These are phyloP conservation scores for Stephania cephalantha DNA, from an alignment of 164 flowering plant species.

Conservation along the genomic window DNA sequence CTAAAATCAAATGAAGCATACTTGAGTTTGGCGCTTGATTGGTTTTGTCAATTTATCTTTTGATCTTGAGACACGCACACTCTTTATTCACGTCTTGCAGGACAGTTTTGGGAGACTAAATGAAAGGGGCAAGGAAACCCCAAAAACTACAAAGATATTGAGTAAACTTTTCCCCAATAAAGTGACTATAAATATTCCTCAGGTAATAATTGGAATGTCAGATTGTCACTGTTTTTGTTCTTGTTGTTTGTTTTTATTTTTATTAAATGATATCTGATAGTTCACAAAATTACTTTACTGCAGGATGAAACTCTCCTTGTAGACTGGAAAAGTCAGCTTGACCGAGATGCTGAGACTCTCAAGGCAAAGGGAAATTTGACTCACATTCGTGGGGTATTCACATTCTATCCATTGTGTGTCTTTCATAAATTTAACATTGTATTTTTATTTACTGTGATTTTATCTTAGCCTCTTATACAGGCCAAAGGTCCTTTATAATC, in stretches of 20 bases:
- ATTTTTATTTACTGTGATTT: neutral
- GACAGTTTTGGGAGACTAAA: conserved; percentile 85
- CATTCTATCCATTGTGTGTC: neutral
- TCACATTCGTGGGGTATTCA: conserved; percentile 49
- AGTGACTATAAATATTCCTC: conserved; percentile 82
- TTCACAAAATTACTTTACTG: conserved; percentile 10
- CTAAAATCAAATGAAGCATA: neutral
- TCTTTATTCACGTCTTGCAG: conserved; percentile 33
- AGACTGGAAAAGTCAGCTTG: conserved; percentile 80
- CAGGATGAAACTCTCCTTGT: conserved; percentile 76
- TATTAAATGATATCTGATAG: conserved; percentile 4
- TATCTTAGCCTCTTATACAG: neutral
- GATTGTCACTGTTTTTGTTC: neutral
- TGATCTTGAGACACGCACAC: neutral
- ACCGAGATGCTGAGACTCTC: conserved; percentile 77
- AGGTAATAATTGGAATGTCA: conserved; percentile 36
- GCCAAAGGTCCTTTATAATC: neutral
- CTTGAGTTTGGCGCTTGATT: neutral
- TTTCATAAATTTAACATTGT: neutral
- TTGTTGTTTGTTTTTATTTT: neutral
- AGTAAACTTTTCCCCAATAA: conserved; percentile 80
- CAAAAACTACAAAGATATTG: conserved; percentile 61
- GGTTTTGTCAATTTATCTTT: neutral
- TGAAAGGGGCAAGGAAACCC: conserved; percentile 76
- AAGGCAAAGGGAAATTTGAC: conserved; percentile 66